Evolutionary conservation across 257 asterid species (phyloP).

Genomic region (Penstemon barbatus): DNA sequence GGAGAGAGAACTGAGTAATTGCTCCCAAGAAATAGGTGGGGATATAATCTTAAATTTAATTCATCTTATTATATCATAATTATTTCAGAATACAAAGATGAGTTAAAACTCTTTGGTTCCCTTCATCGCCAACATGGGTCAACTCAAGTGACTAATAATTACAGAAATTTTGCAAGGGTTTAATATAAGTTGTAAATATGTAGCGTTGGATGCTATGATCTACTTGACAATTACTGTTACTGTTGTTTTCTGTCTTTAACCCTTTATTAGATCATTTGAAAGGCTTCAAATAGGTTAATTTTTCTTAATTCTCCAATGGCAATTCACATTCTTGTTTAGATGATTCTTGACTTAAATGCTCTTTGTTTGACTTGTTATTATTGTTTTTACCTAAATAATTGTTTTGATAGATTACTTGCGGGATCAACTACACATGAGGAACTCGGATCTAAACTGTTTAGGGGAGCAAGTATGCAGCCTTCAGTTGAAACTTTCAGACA

Average conservation of each 20-base stretch:
- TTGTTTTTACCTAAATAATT: constrained; percentile 27
- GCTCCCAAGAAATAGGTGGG: constrained; percentile 86
- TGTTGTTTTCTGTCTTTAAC: constrained; percentile 3
- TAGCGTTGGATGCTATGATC: constrained; percentile 7
- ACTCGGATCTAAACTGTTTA: constrained; percentile 47
- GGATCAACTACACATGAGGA: constrained; percentile 75
- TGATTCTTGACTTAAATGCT: neutral
- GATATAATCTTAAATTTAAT: constrained; percentile 20
- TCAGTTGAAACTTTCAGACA: constrained; percentile 45
- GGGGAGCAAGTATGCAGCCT: constrained; percentile 56
- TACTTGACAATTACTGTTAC: neutral
- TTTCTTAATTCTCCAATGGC: constrained; percentile 19
- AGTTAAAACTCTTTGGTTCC: neutral
- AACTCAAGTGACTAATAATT: constrained; percentile 14
- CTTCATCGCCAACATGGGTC: neutral
- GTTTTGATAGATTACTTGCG: constrained; percentile 78
- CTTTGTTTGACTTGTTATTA: constrained; percentile 6
- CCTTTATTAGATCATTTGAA: neutral
- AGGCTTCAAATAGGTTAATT: neutral
- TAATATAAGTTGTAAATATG: neutral
- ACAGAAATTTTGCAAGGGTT: neutral
- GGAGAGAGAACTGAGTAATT: constrained; percentile 80
- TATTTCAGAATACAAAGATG: neutral
- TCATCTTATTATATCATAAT: neutral
- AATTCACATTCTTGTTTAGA: neutral